These are phyloP conservation scores for Trypanosoma caninum DNA, from an alignment of 208 protist species.

Conservation along the genomic window DNA sequence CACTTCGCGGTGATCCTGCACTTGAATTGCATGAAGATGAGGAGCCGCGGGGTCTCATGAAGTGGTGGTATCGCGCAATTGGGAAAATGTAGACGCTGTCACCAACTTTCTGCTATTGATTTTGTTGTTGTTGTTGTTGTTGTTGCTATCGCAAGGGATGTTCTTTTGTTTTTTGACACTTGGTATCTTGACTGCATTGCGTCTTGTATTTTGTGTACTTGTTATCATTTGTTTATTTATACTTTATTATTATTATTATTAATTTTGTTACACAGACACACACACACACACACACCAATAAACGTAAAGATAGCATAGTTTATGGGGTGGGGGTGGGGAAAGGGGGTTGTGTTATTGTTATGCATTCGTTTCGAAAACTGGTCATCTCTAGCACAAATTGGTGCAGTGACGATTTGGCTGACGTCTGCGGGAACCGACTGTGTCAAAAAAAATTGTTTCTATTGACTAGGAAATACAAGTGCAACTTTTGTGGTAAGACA, in stretches of 20 bases:
- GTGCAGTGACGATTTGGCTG: conserved; percentile 33
- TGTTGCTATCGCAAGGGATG: conserved; percentile 18
- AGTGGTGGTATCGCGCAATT: conserved; percentile 80
- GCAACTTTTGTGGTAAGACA: conserved; percentile 72
- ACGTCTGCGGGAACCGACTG: conserved; percentile 18
- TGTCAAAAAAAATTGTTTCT: conserved; percentile 34
- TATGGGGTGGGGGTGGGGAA: background rate
- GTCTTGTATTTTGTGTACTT: too few relatives aligned
- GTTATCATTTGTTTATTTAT: too few relatives aligned
- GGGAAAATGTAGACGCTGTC: conserved; percentile 12
- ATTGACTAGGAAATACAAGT: conserved; percentile 59
- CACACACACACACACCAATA: background rate
- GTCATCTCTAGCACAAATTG: conserved; percentile 39
- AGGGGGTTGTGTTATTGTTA: background rate
- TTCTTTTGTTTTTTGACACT: background rate
- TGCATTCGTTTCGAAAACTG: conserved; percentile 13
- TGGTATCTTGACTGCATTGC: background rate
- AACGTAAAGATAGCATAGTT: background rate
- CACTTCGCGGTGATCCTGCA: conserved; percentile 59
- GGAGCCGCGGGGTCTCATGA: conserved; percentile 48
- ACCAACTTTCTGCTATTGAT: conserved; percentile 6
- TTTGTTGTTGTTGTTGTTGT: conserved; percentile 24
- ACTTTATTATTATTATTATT: conserved; percentile 3
- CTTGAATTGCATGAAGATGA: conserved; percentile 42
- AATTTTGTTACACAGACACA: background rate